Evolutionary conservation across 2,329 filamentous ascomycete species (phyloP).

Genomic region (Aspergillus candidus): DNA sequence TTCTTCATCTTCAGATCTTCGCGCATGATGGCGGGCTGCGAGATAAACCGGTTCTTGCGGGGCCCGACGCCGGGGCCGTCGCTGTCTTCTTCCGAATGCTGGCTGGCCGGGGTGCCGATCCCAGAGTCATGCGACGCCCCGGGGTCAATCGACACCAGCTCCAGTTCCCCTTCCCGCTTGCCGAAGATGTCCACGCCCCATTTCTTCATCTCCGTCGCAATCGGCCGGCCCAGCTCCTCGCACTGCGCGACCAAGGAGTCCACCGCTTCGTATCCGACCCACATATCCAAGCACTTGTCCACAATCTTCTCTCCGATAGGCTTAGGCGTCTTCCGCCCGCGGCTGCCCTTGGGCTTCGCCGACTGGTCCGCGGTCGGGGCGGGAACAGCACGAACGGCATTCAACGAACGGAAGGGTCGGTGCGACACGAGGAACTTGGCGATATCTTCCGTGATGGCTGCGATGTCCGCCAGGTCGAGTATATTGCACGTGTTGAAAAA

Average conservation of each 20-base stretch:
- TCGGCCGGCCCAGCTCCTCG: slow-evolving; percentile 62
- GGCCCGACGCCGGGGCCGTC: slow-evolving; percentile 34
- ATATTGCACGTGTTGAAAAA: slow-evolving; percentile 77
- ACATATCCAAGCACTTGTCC: slow-evolving; percentile 65
- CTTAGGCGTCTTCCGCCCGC: slow-evolving; percentile 46
- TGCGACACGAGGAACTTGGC: slow-evolving; percentile 64
- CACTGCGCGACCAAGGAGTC: slow-evolving; percentile 75
- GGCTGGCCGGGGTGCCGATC: slow-evolving; percentile 56
- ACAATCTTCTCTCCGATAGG: slow-evolving; percentile 62
- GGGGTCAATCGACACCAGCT: slow-evolving; percentile 50
- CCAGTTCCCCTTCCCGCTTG: slow-evolving; percentile 55
- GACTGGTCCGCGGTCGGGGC: slow-evolving; percentile 33
- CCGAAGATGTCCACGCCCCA: slow-evolving; percentile 65
- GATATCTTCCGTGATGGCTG: slow-evolving; percentile 63
- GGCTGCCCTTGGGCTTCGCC: slow-evolving; percentile 44
- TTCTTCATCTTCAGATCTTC: slow-evolving; percentile 75
- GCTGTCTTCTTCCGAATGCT: slow-evolving; percentile 42
- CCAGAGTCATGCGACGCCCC: slow-evolving; percentile 56
- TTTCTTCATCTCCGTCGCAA: slow-evolving; percentile 58
- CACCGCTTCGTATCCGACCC: slow-evolving; percentile 72
- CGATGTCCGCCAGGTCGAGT: slow-evolving; percentile 74
- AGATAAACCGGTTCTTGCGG: slow-evolving; percentile 43
- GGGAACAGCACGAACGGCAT: slow-evolving; percentile 61
- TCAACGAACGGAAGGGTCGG: slow-evolving; percentile 65
- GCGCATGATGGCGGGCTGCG: slow-evolving; percentile 73